phyloP scores from a whole-genome alignment of 495 filamentous ascomycete genomes.

The Hyphodiscus hymeniophilus region DNA sequence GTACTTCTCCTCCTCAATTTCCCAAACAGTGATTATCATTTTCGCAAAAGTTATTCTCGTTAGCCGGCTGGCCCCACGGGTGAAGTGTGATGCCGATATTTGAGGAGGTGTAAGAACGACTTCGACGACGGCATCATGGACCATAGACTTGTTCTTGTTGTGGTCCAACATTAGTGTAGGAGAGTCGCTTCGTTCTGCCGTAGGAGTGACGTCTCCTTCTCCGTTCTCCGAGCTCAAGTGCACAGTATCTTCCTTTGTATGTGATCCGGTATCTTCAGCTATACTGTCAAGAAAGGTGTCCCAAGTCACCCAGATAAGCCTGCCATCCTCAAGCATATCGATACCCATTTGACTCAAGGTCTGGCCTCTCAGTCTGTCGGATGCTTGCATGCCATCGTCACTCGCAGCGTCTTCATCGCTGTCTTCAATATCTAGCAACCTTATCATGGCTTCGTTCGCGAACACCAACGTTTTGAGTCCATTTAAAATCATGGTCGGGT shows the following conservation, averaged over 20 bases:
- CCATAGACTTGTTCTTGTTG: conserved; percentile 16
- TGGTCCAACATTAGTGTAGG: background rate
- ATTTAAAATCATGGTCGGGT: conserved; percentile 55
- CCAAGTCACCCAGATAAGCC: conserved; percentile 44
- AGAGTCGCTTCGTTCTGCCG: conserved; percentile 8
- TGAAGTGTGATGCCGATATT: conserved; percentile 15
- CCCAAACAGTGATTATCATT: conserved; percentile 62
- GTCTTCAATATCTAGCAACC: conserved; percentile 38
- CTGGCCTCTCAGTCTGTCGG: conserved; percentile 40
- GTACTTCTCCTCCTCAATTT: conserved; percentile 47
- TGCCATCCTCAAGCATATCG: conserved; percentile 51
- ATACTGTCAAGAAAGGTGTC: conserved; percentile 45
- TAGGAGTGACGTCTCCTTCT: conserved; percentile 12
- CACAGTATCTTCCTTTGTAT: background rate
- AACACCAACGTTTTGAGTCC: conserved; percentile 55
- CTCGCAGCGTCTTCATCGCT: conserved; percentile 19
- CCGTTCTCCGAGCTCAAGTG: background rate
- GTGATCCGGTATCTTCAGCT: conserved; percentile 34
- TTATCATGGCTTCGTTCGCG: conserved; percentile 64
- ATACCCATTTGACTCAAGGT: conserved; percentile 52
- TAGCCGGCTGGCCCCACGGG: background rate
- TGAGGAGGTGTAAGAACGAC: conserved; percentile 40
- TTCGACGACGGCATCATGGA: conserved; percentile 45
- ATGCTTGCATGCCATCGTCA: conserved; percentile 30
- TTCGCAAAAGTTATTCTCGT: conserved; percentile 32